Evolutionary conservation across 2,329 filamentous ascomycete species (phyloP), one percentile per base, ranked within the genome.

Genomic region (Arthrobotrys musiformis): DNA sequence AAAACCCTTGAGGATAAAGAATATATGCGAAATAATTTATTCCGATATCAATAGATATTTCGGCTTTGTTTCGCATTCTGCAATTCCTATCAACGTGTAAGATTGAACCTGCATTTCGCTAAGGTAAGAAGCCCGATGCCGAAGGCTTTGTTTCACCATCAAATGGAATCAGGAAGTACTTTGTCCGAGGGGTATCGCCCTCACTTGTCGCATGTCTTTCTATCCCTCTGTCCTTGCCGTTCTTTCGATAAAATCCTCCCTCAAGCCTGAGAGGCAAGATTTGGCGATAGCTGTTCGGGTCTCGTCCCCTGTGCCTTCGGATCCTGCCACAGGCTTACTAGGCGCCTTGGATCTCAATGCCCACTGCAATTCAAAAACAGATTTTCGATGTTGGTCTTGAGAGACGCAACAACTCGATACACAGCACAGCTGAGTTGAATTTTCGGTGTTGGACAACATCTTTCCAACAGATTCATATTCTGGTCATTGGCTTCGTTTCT

Each of bases 1-100:
- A 26, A 58, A 58, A n/a, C n/a, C 28, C 63, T n/a, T 64, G 56
- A 30, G 15, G 46, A 54, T 56, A 50, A 66, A 48, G 26, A 48
- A 15, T n/a, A n/a, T n/a, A n/a, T 42, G 44, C 48, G 68, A 72
- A 64, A 72, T 40, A 35, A 54, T 69, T 19, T 69, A 40, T 60
- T 69, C 70, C 62, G 54, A 68, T 63, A 75, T 75, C 70, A 66
- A 63, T 63, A 61, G n/a, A 56, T 64, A 70, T 70, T 50, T 76
- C 72, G 72, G 72, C 58, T 76, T 60, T 66, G 72, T 76, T 76
- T 76, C 72, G 72, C 26, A 64, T 66, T 30, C 48, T 70, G 73
- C 73, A 72, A 33, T 48, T 62, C 37, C 46, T 42, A 52, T 52
- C 42, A 61, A 19, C 54, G 62, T 42, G 54, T 58, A 40, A 70